Evolutionary conservation across 176 grass and related monocot genomes (phyloP).

Genomic region (Pharus latifolius): DNA sequence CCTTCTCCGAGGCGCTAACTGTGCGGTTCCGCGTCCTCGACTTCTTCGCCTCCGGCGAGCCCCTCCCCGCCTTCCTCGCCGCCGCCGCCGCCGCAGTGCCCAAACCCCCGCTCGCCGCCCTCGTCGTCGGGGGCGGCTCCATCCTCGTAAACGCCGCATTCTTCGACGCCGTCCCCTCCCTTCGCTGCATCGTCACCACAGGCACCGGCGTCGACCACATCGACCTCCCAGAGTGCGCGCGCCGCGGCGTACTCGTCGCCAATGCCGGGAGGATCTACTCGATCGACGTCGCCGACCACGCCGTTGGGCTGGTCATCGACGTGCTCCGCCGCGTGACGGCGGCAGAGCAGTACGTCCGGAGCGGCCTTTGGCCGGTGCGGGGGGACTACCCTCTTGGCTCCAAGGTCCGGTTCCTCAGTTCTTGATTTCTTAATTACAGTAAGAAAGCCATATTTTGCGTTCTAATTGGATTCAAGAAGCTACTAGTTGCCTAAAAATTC

Average conservation of each 20-base stretch:
- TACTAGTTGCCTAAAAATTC: too few relatives aligned
- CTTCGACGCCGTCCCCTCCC: slow-evolving; percentile 5
- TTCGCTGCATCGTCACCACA: slow-evolving; percentile 17
- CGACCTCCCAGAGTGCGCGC: slow-evolving; percentile 29
- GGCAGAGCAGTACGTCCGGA: slow-evolving; percentile 25
- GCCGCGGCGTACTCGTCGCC: slow-evolving; percentile 17
- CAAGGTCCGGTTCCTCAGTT: slow-evolving; percentile 23
- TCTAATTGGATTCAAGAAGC: neutral
- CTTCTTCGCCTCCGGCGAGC: neutral
- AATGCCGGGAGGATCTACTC: slow-evolving; percentile 16
- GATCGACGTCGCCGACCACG: slow-evolving; percentile 27
- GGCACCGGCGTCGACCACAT: slow-evolving; percentile 25
- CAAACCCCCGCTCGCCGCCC: neutral
- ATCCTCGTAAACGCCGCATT: neutral
- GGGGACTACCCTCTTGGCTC: slow-evolving; percentile 26
- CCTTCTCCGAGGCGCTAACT: neutral
- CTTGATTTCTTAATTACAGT: neutral
- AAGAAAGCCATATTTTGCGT: neutral
- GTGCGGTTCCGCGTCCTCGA: slow-evolving; percentile 11
- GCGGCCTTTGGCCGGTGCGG: neutral
- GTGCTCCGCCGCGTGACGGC: slow-evolving; percentile 29
- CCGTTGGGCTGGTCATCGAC: slow-evolving; percentile 30
- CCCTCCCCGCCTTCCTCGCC: neutral
- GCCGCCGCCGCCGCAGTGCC: neutral
- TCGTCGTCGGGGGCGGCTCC: neutral